Conservation (phyloP, 2,329 filamentous ascomycete genomes). For the Ascochyta rabiei region DNA sequence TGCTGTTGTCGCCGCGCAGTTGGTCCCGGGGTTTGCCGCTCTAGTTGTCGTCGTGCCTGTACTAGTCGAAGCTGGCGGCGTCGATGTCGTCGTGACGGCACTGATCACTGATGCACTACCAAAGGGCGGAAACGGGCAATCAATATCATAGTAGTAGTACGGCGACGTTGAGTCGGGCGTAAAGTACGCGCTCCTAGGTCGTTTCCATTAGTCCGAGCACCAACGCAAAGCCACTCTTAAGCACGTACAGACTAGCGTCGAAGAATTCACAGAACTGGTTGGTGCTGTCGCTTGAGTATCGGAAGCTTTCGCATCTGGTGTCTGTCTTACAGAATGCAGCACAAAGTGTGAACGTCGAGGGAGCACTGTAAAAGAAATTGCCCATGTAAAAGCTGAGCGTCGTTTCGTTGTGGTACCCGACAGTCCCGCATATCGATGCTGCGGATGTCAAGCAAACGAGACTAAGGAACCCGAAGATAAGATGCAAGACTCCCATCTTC, state of each 20-base stretch:
- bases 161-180: background rate
- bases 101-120: background rate
- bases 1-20: background rate
- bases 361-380: slow-evolving; percentile 29
- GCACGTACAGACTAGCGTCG: slow-evolving; percentile 18
- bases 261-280: slow-evolving; percentile 31
- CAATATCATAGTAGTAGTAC: slow-evolving; percentile 6
- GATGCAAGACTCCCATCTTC: background rate
- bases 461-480: background rate
- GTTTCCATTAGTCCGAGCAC: no score
- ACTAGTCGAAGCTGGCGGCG: background rate
- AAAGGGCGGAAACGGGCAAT: slow-evolving; percentile 1
- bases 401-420: slow-evolving; percentile 14
- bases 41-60: background rate
- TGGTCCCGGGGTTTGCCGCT: background rate
- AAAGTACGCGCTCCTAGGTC: no score
- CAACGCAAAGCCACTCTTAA: no score
- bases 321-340: slow-evolving; percentile 27
- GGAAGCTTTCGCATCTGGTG: slow-evolving; percentile 21
- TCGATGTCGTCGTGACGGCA: background rate
- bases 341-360: slow-evolving; percentile 23
- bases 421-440: slow-evolving; percentile 13
- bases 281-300: slow-evolving; percentile 20
- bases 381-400: slow-evolving; percentile 25
- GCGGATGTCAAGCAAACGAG: background rate